A percentile compares a stretch with the other conserved stretches of the same genome.
Conservation (phyloP, 345 rosid species). For the Angophora floribunda region DNA sequence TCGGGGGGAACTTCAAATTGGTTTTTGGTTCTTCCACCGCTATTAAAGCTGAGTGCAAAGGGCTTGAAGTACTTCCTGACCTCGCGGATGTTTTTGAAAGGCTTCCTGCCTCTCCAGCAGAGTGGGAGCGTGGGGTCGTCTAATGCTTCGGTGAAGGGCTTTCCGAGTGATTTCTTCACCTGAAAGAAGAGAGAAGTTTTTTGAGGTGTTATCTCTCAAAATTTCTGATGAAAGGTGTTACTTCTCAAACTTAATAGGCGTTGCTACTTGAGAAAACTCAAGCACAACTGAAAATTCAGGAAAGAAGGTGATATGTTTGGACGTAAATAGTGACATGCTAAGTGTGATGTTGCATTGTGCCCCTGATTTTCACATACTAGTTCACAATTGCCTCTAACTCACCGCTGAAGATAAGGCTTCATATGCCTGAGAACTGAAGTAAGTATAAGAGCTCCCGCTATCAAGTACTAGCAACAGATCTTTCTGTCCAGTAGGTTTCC, state of each 20-base stretch:
- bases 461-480: slow-evolving; percentile 50
- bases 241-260: background rate
- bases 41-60: slow-evolving; percentile 43
- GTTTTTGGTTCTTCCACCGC: slow-evolving; percentile 36
- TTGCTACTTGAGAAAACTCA: background rate
- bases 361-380: background rate
- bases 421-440: slow-evolving; percentile 57
- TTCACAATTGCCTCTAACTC: slow-evolving; percentile 7
- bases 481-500: slow-evolving; percentile 49
- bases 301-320: background rate
- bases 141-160: slow-evolving; percentile 44
- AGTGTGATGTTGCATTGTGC: background rate
- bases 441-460: slow-evolving; percentile 94
- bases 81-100: slow-evolving; percentile 57
- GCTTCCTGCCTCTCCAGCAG: slow-evolving; percentile 85
- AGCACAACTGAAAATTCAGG: background rate
- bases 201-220: background rate
- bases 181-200: background rate
- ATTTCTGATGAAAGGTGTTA: background rate
- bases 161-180: slow-evolving; percentile 49
- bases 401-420: slow-evolving; percentile 41
- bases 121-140: slow-evolving; percentile 70
- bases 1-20: slow-evolving; percentile 59
- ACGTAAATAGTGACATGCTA: background rate
- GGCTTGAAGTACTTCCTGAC: slow-evolving; percentile 74